A percentile compares a stretch with the other conserved stretches of the same genome.
phyloP scores from a whole-genome alignment of 176 grass and related monocot species.

The Areca catechu region DNA sequence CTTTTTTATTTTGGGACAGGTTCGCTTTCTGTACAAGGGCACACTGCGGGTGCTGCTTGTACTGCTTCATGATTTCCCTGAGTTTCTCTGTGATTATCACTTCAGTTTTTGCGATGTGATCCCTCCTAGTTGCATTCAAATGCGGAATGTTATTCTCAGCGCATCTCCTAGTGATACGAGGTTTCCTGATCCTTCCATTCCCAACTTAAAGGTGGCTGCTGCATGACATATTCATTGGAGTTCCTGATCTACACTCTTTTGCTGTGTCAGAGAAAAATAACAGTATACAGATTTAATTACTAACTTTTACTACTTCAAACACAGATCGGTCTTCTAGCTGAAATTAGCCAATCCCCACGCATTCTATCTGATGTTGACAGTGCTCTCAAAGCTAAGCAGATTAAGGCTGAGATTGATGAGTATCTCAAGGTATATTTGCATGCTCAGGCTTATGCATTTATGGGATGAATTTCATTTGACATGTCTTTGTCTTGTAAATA shows the following conservation, averaged over 20 bases:
- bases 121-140: conserved; percentile 87
- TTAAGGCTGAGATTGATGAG: conserved; percentile 82
- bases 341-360: conserved; percentile 70
- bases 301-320: conserved; percentile 22
- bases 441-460: too few relatives aligned
- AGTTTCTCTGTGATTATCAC: conserved; percentile 96
- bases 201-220: conserved; percentile 75
- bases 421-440: conserved; percentile 64
- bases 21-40: conserved; percentile 82
- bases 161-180: conserved; percentile 93
- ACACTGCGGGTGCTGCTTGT: conserved; percentile 87
- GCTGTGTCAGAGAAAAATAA: neutral
- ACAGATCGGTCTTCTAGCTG: conserved; percentile 91
- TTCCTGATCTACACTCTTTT: neutral
- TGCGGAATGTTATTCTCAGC: conserved; percentile 97
- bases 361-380: conserved; percentile 86
- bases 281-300: conserved; percentile 9
- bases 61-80: conserved; percentile 91
- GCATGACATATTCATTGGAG: conserved; percentile 3
- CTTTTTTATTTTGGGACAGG: conserved; percentile 17
- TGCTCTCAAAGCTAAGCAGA: conserved; percentile 73
- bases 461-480: too few relatives aligned
- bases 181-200: conserved; percentile 90
- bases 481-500: too few relatives aligned
- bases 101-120: conserved; percentile 98